Evolutionary conservation across 495 filamentous ascomycete genomes (phyloP).

Genomic region (Podospora comata): DNA sequence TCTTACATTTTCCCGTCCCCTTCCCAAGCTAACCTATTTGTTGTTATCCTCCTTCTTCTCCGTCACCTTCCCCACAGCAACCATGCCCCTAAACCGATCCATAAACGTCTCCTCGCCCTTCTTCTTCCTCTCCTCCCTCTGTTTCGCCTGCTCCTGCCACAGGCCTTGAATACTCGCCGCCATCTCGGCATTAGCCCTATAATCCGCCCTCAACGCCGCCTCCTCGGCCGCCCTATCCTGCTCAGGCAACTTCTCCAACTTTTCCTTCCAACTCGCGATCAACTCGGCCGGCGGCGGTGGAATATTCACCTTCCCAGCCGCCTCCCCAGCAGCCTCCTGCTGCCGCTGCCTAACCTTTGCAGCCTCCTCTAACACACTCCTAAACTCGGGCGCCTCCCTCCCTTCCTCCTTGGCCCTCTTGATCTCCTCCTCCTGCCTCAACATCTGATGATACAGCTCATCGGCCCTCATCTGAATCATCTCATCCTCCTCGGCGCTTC

Average conservation of each 20-base stretch:
- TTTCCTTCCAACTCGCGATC: conserved; percentile 48
- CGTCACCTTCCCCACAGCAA: conserved; percentile 11
- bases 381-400: conserved; percentile 47
- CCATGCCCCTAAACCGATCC: conserved; percentile 41
- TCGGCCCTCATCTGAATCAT: conserved; percentile 95
- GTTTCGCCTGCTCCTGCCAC: conserved; percentile 56
- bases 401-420: conserved; percentile 65
- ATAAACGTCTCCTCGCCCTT: conserved; percentile 54
- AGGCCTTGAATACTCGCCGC: conserved; percentile 51
- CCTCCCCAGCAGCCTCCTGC: conserved; percentile 1
- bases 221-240: conserved; percentile 66
- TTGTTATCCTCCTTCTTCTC: background rate
- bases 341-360: conserved; percentile 30
- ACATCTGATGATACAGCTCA: conserved; percentile 78
- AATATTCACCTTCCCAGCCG: conserved; percentile 8
- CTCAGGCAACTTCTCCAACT: conserved; percentile 56
- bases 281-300: conserved; percentile 35
- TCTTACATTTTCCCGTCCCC: conserved; percentile 7
- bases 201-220: conserved; percentile 57
- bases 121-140: conserved; percentile 55
- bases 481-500: conserved; percentile 71
- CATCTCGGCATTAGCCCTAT: conserved; percentile 55
- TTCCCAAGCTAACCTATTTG: background rate
- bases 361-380: conserved; percentile 31
- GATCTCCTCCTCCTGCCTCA: conserved; percentile 68